Conservation (phyloP, 2,329 filamentous ascomycete species). For the Aspergillus sp. region DNA sequence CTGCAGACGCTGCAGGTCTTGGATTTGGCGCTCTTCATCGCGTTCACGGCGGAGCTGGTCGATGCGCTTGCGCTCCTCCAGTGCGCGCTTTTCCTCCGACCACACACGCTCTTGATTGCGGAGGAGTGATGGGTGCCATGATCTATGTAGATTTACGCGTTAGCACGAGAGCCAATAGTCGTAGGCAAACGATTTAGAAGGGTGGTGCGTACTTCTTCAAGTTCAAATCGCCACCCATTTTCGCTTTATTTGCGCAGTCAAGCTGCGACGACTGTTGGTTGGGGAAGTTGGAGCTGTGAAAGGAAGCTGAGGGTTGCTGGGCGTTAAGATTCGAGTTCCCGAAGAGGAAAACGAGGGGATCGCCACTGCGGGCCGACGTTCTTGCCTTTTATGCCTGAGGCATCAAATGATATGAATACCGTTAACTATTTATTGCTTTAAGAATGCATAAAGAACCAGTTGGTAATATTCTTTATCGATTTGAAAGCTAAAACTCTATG, state of each 20-base stretch:
- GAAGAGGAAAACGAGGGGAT: no score
- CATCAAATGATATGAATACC: no score
- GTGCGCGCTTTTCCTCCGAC: constrained; percentile 85
- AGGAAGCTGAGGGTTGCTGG: background rate
- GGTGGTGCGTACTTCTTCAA: constrained; percentile 63
- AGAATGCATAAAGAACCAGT: no score
- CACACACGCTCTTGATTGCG: constrained; percentile 89
- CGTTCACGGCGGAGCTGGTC: constrained; percentile 89
- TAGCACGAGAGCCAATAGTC: background rate
- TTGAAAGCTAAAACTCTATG: no score
- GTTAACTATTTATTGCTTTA: no score
- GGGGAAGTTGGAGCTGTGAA: background rate
- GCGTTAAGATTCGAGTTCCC: no score
- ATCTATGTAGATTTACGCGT: constrained; percentile 39
- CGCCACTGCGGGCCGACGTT: no score
- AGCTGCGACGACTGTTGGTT: constrained; percentile 1
- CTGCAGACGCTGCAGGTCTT: constrained; percentile 85
- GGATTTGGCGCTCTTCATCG: constrained; percentile 85
- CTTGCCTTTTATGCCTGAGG: no score
- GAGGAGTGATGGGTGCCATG: constrained; percentile 87
- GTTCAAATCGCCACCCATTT: constrained; percentile 93
- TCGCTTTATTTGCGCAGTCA: constrained; percentile 27
- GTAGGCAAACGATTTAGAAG: no score
- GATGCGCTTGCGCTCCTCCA: constrained; percentile 91
- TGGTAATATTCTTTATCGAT: no score